A percentile compares a stretch with the other conserved stretches of the same genome.
Conservation (phyloP, 179 eudicot genomes). For the Beta lomatogona region DNA sequence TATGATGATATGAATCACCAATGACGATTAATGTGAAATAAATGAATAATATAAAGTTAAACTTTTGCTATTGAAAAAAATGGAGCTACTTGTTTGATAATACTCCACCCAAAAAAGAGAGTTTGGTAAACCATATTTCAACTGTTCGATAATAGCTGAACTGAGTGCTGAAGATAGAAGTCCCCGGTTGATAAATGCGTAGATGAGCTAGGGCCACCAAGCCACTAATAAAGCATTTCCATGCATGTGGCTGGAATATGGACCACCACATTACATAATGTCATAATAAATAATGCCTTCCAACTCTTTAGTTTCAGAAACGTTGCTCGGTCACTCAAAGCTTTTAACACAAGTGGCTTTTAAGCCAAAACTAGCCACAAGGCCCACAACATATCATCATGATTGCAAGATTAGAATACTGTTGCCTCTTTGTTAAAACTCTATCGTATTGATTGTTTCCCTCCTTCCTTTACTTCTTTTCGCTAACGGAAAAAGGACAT, state of each 20-base stretch:
- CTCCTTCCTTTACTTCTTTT: background rate
- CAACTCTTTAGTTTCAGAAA: background rate
- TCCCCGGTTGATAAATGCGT: background rate
- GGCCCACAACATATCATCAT: background rate
- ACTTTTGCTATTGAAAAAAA: too few relatives aligned
- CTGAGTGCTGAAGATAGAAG: background rate
- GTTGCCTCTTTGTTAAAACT: background rate
- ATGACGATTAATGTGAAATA: too few relatives aligned
- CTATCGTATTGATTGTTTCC: background rate
- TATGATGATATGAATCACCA: too few relatives aligned
- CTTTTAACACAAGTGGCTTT: background rate
- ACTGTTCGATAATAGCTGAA: background rate
- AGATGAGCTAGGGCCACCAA: conserved; percentile 1
- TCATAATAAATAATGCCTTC: background rate
- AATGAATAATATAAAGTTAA: too few relatives aligned
- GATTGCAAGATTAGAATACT: background rate
- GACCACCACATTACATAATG: conserved; percentile 1
- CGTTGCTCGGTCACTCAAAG: background rate
- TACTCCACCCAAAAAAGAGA: background rate
- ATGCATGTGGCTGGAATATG: conserved; percentile 10
- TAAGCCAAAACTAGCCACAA: conserved; percentile 1
- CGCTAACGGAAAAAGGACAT: background rate
- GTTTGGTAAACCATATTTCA: background rate
- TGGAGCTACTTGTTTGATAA: too few relatives aligned
- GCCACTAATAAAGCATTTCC: conserved; percentile 1